Conservation (phyloP, 345 rosid genomes). For the Lepidium africanum region DNA sequence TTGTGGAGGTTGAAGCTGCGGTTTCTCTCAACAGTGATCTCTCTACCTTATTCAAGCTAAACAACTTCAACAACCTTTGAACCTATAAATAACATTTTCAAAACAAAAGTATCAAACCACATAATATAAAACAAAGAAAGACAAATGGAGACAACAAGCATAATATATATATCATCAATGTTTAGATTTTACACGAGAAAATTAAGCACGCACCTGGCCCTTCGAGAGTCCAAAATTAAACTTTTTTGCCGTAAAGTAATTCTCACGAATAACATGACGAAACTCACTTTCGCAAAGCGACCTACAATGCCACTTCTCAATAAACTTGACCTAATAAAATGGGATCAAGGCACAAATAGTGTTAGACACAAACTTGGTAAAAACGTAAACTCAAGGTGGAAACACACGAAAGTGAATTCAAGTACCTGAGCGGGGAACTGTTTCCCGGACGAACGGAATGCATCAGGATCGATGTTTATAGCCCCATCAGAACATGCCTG, state of each 20-base stretch:
- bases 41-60: constrained; percentile 34
- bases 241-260: constrained; percentile 46
- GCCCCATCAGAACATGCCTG: constrained; percentile 52
- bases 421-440: constrained; percentile 73
- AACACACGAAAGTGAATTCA: not conserved
- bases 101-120: not conserved
- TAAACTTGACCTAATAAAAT: constrained; percentile 45
- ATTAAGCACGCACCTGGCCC: constrained; percentile 46
- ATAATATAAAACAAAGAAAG: not conserved
- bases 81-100: constrained; percentile 34
- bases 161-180: not conserved
- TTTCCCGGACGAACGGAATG: constrained; percentile 47
- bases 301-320: constrained; percentile 40
- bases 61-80: constrained; percentile 31
- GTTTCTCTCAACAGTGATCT: not conserved
- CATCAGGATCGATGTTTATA: constrained; percentile 51
- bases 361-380: not conserved
- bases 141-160: not conserved
- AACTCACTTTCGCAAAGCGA: constrained; percentile 63
- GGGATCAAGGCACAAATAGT: not conserved
- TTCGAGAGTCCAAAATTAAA: constrained; percentile 73
- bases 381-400: not conserved
- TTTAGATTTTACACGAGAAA: not conserved
- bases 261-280: constrained; percentile 45
- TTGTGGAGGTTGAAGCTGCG: not conserved